These are phyloP conservation scores for Dimargaris cristalligena DNA, from an alignment of 192 early-diverging fungal genomes.

Conservation along the genomic window DNA sequence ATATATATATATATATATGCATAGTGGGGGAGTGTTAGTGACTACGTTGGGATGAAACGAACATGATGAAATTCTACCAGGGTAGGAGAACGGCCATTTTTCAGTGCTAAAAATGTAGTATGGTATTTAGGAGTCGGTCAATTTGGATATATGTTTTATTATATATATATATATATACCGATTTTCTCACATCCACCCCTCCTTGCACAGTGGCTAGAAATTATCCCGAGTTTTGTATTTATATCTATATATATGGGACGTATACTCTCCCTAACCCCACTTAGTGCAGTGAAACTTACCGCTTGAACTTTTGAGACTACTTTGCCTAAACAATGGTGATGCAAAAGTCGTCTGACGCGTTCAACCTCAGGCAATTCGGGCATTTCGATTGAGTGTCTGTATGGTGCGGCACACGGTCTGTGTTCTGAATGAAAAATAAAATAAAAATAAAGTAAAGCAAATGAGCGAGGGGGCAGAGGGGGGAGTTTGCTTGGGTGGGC, in stretches of 20 bases:
- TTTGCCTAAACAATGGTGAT: slow-evolving; percentile 30
- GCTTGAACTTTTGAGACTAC: slow-evolving; percentile 28
- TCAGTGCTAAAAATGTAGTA: neutral
- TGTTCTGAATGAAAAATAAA: no score
- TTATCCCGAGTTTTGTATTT: neutral
- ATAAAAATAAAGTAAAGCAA: no score
- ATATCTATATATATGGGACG: neutral
- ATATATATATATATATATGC: no score
- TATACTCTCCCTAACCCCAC: no score
- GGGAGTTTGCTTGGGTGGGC: no score
- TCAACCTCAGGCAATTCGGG: slow-evolving; percentile 63
- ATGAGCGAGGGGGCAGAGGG: no score
- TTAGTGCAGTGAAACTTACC: slow-evolving; percentile 17
- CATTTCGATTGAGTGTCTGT: no score
- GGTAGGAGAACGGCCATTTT: no score
- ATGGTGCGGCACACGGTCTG: no score
- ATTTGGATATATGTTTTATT: neutral
- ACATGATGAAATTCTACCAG: neutral
- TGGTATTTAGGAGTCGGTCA: neutral
- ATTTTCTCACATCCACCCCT: no score
- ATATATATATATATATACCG: neutral
- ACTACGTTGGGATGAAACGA: neutral
- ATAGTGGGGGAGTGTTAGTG: no score
- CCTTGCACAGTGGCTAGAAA: neutral
- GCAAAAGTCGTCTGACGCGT: slow-evolving; percentile 36